Conservation (phyloP, 1,284 basidiomycete genomes). For the Puccinia brachypodii region DNA sequence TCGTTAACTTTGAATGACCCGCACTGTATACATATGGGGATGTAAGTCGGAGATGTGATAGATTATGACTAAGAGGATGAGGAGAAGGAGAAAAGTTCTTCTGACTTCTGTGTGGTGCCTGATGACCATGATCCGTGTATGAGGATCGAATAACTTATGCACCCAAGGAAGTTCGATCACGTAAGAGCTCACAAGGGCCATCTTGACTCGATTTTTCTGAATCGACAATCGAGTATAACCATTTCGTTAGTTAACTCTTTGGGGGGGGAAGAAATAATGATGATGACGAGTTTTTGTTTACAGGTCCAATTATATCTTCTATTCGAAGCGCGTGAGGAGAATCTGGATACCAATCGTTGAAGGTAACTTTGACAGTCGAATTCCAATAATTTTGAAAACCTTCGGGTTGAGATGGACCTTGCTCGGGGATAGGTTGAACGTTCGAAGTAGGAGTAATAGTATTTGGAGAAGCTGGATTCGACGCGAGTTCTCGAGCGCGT, state of each 20-base stretch:
- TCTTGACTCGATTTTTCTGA: conserved; percentile 33
- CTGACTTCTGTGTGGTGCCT: conserved; percentile 35
- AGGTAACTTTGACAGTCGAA: conserved; percentile 15
- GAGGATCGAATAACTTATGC: conserved; percentile 33
- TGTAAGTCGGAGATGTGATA: not conserved
- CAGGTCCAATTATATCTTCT: conserved; percentile 38
- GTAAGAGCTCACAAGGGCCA: conserved; percentile 33
- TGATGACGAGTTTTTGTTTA: too few species aligned
- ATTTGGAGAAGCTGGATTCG: not conserved
- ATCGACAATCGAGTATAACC: not conserved
- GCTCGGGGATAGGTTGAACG: not conserved
- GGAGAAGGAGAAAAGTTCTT: not conserved
- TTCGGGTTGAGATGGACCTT: not conserved
- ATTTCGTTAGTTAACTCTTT: not conserved
- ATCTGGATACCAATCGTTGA: conserved; percentile 25
- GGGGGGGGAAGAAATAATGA: not conserved
- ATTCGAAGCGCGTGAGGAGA: conserved; percentile 19
- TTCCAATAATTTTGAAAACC: conserved; percentile 37
- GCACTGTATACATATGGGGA: not conserved
- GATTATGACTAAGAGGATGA: not conserved
- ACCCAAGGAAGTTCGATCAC: conserved; percentile 35
- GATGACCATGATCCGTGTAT: conserved; percentile 35
- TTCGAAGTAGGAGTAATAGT: not conserved
- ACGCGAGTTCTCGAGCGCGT: not conserved
- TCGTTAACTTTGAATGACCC: conserved; percentile 34